These are phyloP conservation scores for Phanerochaete sordida DNA, from an alignment of 768 basidiomycete species.

Conservation along the genomic window DNA sequence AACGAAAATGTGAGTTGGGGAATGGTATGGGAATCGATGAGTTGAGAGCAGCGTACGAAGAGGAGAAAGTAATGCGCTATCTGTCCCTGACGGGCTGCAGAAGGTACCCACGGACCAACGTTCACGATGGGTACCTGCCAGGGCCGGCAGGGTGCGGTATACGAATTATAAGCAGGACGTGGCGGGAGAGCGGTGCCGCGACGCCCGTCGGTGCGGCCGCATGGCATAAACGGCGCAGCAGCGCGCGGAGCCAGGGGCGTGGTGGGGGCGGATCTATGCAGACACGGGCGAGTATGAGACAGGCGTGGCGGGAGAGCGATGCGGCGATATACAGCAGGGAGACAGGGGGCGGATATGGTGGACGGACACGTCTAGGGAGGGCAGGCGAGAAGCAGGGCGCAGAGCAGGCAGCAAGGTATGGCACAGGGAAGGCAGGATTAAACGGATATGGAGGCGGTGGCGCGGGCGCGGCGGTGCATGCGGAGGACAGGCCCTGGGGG, in stretches of 20 bases:
- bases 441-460: neutral
- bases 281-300: neutral
- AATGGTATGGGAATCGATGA: neutral
- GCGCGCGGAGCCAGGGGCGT: too few relatives aligned
- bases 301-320: neutral
- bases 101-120: neutral
- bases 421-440: neutral
- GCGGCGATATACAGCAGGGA: neutral
- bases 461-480: neutral
- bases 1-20: neutral
- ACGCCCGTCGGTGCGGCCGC: neutral
- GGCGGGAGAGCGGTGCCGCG: neutral
- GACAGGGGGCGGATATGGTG: neutral
- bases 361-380: neutral
- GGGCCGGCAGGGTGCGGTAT: neutral
- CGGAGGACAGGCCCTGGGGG: neutral
- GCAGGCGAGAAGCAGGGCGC: neutral
- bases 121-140: neutral
- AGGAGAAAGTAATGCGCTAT: neutral
- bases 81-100: neutral
- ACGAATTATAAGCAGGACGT: neutral
- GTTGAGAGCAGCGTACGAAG: neutral
- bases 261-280: neutral
- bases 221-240: neutral
- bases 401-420: neutral